Evolutionary conservation across 495 filamentous ascomycete species (phyloP).

Genomic region (Bacidia rubella): DNA sequence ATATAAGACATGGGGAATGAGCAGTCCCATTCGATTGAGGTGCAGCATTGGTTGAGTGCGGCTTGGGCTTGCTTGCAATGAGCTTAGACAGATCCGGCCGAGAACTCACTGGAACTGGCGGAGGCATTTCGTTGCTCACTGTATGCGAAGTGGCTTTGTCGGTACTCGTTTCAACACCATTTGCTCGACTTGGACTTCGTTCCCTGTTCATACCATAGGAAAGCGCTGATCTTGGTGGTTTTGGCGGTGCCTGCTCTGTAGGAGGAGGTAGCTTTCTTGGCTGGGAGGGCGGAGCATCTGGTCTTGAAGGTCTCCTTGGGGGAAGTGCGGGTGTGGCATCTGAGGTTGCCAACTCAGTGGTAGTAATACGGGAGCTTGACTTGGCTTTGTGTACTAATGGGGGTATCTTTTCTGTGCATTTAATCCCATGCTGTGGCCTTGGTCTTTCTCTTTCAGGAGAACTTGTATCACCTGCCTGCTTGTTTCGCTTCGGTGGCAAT

Average conservation of each 20-base stretch:
- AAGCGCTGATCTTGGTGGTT: slow-evolving; percentile 25
- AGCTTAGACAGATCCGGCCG: slow-evolving; percentile 45
- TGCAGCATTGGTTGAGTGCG: slow-evolving; percentile 12
- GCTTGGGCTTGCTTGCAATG: slow-evolving; percentile 40
- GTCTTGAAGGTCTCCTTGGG: slow-evolving; percentile 21
- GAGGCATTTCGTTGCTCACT: slow-evolving; percentile 24
- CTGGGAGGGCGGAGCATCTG: slow-evolving; percentile 11
- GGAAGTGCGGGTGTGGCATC: slow-evolving; percentile 18
- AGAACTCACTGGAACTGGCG: slow-evolving; percentile 42
- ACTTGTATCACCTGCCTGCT: slow-evolving; percentile 9
- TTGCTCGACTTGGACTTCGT: neutral
- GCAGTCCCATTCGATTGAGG: slow-evolving; percentile 8
- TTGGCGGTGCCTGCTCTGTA: slow-evolving; percentile 19
- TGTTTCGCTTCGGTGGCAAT: slow-evolving; percentile 28
- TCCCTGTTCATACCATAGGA: slow-evolving; percentile 29
- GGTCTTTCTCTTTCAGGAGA: slow-evolving; percentile 15
- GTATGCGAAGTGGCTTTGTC: slow-evolving; percentile 6
- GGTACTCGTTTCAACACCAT: slow-evolving; percentile 13
- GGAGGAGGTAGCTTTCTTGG: slow-evolving; percentile 29
- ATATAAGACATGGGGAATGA: slow-evolving; percentile 50
- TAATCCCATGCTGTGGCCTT: slow-evolving; percentile 9
- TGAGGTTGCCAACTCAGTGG: slow-evolving; percentile 7
- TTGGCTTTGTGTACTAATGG: slow-evolving; percentile 10
- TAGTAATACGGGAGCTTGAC: slow-evolving; percentile 9
- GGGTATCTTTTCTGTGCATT: slow-evolving; percentile 8